Conservation (phyloP, 2,329 filamentous ascomycete genomes). For the Scedosporium dehoogii region DNA sequence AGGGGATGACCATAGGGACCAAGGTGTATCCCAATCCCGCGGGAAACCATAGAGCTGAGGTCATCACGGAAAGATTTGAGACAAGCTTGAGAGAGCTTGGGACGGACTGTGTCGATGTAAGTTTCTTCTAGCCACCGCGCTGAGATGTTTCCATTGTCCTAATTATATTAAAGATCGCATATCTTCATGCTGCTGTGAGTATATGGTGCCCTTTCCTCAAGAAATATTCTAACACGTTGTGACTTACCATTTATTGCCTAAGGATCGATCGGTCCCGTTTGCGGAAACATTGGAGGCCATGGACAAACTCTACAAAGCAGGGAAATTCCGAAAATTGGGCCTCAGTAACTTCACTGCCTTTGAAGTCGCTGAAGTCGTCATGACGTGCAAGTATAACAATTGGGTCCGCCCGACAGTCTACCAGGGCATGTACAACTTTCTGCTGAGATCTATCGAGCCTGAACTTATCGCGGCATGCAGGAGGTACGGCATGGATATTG, state of each 20-base stretch:
- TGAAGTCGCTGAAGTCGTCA: slow-evolving; percentile 77
- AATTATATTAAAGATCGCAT: slow-evolving; percentile 46
- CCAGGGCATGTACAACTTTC: slow-evolving; percentile 81
- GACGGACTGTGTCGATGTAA: slow-evolving; percentile 60
- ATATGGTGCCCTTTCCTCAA: background rate
- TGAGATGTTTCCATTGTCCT: background rate
- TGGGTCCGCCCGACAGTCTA: slow-evolving; percentile 81
- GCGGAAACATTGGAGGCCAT: slow-evolving; percentile 68
- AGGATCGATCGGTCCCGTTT: slow-evolving; percentile 59
- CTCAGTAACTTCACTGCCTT: slow-evolving; percentile 79
- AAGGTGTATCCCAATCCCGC: slow-evolving; percentile 55
- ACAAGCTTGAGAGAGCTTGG: slow-evolving; percentile 61
- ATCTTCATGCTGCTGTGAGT: slow-evolving; percentile 55
- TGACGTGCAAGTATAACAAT: slow-evolving; percentile 66
- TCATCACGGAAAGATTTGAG: slow-evolving; percentile 54
- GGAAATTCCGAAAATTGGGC: slow-evolving; percentile 74
- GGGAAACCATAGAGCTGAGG: slow-evolving; percentile 47
- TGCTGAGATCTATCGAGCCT: slow-evolving; percentile 64
- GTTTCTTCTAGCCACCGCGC: slow-evolving; percentile 12
- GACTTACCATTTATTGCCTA: slow-evolving; percentile 12
- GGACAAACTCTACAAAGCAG: slow-evolving; percentile 73
- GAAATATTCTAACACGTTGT: background rate
- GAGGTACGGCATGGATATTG: slow-evolving; percentile 68
- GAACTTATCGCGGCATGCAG: slow-evolving; percentile 66
- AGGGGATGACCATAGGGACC: slow-evolving; percentile 68